Evolutionary conservation across 306 rosid species (phyloP).

Genomic region (Castanea mollissima): DNA sequence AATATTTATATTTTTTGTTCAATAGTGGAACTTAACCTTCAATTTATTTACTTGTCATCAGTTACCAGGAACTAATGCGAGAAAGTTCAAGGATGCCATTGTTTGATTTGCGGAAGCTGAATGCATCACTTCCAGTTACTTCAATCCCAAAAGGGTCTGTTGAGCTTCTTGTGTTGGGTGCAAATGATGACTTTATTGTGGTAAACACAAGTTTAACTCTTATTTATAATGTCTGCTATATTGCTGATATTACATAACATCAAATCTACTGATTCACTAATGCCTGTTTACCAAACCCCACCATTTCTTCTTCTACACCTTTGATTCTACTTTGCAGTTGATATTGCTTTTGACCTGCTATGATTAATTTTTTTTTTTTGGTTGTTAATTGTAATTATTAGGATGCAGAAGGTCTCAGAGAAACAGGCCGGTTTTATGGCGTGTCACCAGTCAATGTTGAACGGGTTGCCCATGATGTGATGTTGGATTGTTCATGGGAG

Average conservation of each 20-base stretch:
- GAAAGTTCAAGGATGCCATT: slow-evolving; percentile 93
- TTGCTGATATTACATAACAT: background rate
- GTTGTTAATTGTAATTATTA: background rate
- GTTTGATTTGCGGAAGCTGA: slow-evolving; percentile 83
- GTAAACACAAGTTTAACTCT: slow-evolving; percentile 34
- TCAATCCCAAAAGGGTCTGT: slow-evolving; percentile 46
- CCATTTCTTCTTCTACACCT: background rate
- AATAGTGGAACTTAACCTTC: background rate
- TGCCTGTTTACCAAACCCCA: background rate
- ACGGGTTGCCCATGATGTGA: slow-evolving; percentile 82
- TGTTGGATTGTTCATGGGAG: slow-evolving; percentile 80
- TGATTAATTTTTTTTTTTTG: background rate
- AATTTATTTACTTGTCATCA: slow-evolving; percentile 29
- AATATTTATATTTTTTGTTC: background rate
- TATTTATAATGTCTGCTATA: background rate
- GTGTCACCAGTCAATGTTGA: slow-evolving; percentile 54
- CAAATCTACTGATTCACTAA: slow-evolving; percentile 11
- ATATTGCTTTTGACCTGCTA: background rate
- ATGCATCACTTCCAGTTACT: slow-evolving; percentile 88
- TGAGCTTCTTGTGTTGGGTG: slow-evolving; percentile 74
- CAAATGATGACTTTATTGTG: slow-evolving; percentile 82
- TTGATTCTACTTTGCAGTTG: slow-evolving; percentile 4
- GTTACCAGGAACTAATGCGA: slow-evolving; percentile 87
- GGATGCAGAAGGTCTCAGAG: slow-evolving; percentile 70
- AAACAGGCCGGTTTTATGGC: slow-evolving; percentile 69